These are phyloP conservation scores for carrot (Daucus carota) DNA, from an alignment of 129 eudicot genomes.

Conservation along the genomic window DNA sequence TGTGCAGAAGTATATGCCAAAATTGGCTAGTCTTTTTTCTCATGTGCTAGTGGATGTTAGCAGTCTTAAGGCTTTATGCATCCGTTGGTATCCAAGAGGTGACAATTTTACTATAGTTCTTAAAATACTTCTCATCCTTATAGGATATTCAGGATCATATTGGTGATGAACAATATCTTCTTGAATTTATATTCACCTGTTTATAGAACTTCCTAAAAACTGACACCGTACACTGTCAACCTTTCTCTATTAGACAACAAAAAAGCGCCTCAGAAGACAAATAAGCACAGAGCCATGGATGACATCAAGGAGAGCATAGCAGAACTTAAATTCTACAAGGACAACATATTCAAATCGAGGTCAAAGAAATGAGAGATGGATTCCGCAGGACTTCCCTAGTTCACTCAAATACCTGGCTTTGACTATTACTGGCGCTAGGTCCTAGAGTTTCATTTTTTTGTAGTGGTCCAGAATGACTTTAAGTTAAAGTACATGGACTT, in stretches of 20 bases:
- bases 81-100: conserved; percentile 98
- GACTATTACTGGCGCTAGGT: neutral
- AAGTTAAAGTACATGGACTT: neutral
- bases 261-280: conserved; percentile 75
- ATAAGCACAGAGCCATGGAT: conserved; percentile 90
- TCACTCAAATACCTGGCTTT: neutral
- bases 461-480: too few species aligned
- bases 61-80: conserved; percentile 77
- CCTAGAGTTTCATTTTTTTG: too few species aligned
- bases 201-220: neutral
- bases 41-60: conserved; percentile 90
- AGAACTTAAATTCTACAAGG: conserved; percentile 83
- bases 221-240: neutral
- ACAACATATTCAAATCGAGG: conserved; percentile 59
- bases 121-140: neutral
- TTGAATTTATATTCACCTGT: neutral
- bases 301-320: conserved; percentile 89
- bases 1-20: conserved; percentile 96
- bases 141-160: neutral
- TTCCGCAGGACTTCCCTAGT: neutral
- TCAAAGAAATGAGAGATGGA: conserved; percentile 30
- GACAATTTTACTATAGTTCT: neutral
- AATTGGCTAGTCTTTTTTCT: conserved; percentile 72
- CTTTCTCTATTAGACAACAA: conserved; percentile 30
- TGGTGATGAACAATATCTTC: neutral